Evolutionary conservation across 148 eudicot genomes (phyloP), one percentile per base, ranked within the genome.

Genomic region (Pharnaceum exiguum): DNA sequence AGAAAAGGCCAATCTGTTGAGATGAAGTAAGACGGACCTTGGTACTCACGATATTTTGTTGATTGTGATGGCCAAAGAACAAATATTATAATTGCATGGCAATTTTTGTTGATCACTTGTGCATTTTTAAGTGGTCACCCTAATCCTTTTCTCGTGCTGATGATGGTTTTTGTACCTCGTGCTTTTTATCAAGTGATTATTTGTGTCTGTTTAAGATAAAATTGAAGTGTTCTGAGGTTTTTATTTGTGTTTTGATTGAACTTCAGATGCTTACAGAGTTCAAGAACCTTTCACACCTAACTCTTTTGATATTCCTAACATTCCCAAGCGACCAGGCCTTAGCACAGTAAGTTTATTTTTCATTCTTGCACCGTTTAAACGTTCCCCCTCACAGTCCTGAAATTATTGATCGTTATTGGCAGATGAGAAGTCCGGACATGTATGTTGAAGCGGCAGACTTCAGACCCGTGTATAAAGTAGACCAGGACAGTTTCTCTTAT

Each of bases 301-400:
- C 33, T 70, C 74, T 52, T 57, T 59, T 45, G 80, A 78, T 75
- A 49, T 66, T 62, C 56, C 74, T 37, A 69, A 71, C 44, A 48
- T 66, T 47, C 48, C 29, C 56, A 71, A 63, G 52, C 70, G 54
- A 55, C 79, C 77, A 60, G 66, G 58, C 51, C 57, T 47, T 60
- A 42, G 53, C 65, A 67, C 22, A 63, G 90, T 84, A 79, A 73
- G 90, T 59, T 31, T 37, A 65, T 7, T 11, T 16, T 19, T 5
- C 21, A 33, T 16, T 35, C 2, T 22, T 38, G 3, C 28, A 35
- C 29, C 22, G 38, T 46, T 60, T 51, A 31, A 13, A 2, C 11
- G 10, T 26, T 33, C 15, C 2, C 39, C 12, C 35, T 10, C 2
- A 1, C 33, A 35, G 32, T 33, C 15, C 43, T 24, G 8, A 37